Conservation (phyloP, 495 filamentous ascomycete species). For the Tetracladium marchalianum region DNA sequence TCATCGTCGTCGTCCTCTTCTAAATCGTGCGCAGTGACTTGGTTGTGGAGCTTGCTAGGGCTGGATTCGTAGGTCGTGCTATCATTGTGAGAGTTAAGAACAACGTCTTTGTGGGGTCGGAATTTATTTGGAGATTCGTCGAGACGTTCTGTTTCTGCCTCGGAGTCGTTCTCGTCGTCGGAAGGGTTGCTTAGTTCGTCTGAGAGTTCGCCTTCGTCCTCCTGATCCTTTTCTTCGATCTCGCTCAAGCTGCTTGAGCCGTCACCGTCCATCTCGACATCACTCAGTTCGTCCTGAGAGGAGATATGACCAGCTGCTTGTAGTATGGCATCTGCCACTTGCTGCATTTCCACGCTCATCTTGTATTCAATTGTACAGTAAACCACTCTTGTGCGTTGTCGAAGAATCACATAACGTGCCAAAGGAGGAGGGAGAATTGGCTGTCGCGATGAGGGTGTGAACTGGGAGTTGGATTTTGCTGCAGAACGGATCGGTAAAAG, state of each 20-base stretch:
- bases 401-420: no score
- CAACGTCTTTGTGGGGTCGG: conserved; percentile 49
- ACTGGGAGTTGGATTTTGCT: no score
- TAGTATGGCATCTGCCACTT: conserved; percentile 17
- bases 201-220: conserved; percentile 36
- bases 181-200: conserved; percentile 43
- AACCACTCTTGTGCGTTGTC: conserved; percentile 10
- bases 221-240: conserved; percentile 62
- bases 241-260: conserved; percentile 75
- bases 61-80: conserved; percentile 42
- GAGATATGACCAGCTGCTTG: conserved; percentile 15
- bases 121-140: conserved; percentile 81
- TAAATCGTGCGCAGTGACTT: conserved; percentile 26
- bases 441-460: no score
- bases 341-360: conserved; percentile 19
- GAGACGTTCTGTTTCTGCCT: conserved; percentile 93
- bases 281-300: conserved; percentile 25
- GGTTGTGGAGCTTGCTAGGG: conserved; percentile 56
- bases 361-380: conserved; percentile 7
- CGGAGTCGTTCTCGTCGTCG: conserved; percentile 73
- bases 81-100: conserved; percentile 35
- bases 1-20: conserved; percentile 29
- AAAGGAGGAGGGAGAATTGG: no score
- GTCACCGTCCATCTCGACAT: conserved; percentile 16
- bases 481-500: no score